Base-by-base conservation (phyloP, 495 filamentous ascomycete genomes). In the Penicillium lagena region DNA sequence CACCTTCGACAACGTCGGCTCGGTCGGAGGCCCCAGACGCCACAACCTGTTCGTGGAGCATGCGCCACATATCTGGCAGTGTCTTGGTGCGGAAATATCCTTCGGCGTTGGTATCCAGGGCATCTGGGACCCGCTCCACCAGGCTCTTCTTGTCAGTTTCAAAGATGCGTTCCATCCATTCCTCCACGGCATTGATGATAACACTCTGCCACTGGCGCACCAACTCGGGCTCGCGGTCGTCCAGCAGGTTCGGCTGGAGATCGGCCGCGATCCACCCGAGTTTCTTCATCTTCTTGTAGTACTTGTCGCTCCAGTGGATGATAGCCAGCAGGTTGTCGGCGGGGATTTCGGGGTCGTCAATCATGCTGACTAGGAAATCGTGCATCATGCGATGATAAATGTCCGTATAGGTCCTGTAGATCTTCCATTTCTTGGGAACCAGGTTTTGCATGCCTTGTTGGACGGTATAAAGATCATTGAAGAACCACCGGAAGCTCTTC, bases 341-440 rank as follows among this genome's bases (percentile, higher is more conserved):
- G 12, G 72, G 83, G 2, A 88, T 72, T 14, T 88, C 79, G 0
- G 85, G 79, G 49, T 96, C 87, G 52, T 95, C 85, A 52, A 96
- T 82, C 54, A 87, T 72, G 15, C 67, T 76, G 39, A 90, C 72
- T 4, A 99, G 75, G 65, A 88, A 94, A 61, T 95, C 87, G 61
- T 95, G 94, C 90, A 99, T 96, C 52, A 88, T 75, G 45, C 78
- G 75, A 64, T 97, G 93, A 57, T 96, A 99, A 46, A 94, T 90
- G 49, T 84, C 77, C 28, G 81, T 80, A 63, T 94, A 96, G 12
- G 87, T 94, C 59, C 82, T 79, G 69, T 90, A 90, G 39, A 97
- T 95, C 66, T 86, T 91, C 93, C 93, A 99, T 56, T 94, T 95
- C 67, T 93, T 95, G 22, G 93, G 93, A 76, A 96, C 88, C 40